Evolutionary conservation across 2,329 filamentous ascomycete species (phyloP).

Genomic region (Talaromyces sp.): DNA sequence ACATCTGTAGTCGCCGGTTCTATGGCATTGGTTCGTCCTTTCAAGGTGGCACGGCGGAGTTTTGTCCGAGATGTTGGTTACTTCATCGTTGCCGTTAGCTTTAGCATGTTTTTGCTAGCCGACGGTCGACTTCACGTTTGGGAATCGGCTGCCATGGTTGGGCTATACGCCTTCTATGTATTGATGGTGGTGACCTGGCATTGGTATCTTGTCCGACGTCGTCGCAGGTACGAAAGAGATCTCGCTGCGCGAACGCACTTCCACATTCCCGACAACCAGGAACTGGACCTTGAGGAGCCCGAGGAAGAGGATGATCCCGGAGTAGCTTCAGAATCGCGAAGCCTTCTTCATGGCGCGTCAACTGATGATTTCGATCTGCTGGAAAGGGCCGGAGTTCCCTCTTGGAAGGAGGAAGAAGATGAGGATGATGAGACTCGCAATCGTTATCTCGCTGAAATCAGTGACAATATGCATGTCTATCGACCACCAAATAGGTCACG

Average conservation of each 20-base stretch:
- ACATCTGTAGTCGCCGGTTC: conserved; percentile 93
- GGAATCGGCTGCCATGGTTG: conserved; percentile 91
- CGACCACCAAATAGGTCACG: conserved; percentile 66
- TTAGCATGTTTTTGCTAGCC: conserved; percentile 83
- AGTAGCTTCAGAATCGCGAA: conserved; percentile 49
- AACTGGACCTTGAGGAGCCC: conserved; percentile 58
- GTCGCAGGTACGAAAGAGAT: conserved; percentile 65
- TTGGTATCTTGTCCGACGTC: conserved; percentile 73
- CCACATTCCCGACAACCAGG: conserved; percentile 62
- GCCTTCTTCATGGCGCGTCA: conserved; percentile 53
- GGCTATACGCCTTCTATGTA: conserved; percentile 89
- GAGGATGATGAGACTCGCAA: conserved; percentile 60
- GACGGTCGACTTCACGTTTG: conserved; percentile 83
- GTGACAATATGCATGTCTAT: conserved; percentile 88
- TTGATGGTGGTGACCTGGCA: conserved; percentile 87
- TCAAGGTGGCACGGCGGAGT: conserved; percentile 83
- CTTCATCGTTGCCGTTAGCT: conserved; percentile 83
- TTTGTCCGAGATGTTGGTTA: conserved; percentile 92
- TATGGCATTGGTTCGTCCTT: conserved; percentile 96
- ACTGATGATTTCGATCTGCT: conserved; percentile 66
- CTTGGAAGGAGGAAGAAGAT: conserved; percentile 55
- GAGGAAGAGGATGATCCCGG: conserved; percentile 59
- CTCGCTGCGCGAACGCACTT: conserved; percentile 75
- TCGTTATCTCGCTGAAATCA: conserved; percentile 74
- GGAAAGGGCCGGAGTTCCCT: conserved; percentile 53